Base-by-base conservation (phyloP, 495 filamentous ascomycete species). In the Zalerion maritima region DNA sequence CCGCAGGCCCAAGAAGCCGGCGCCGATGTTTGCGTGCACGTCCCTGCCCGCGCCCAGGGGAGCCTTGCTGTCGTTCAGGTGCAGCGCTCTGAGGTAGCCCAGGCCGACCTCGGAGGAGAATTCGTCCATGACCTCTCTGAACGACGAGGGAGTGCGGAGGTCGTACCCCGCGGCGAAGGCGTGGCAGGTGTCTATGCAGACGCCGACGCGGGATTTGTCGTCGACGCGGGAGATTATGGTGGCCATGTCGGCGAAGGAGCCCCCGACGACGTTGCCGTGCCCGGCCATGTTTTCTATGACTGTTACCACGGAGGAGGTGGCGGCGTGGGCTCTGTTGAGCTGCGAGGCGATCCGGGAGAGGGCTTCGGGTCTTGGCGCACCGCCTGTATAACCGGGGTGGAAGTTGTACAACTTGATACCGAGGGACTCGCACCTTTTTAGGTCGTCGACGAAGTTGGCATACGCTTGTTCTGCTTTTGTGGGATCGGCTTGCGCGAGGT, bases 131-230 rank as follows among this genome's bases (percentile, higher is more conserved):
- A 84, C 83, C 14, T 60, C 48, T 21, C 65, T 56, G 55, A 89
- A 96, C 0, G 82, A 69, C 11, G 65, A 60, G 0, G 80, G 76
- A 0, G 75, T 66, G 32, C 78, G 71, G 20, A 97, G 64, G 54
- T 97, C 89, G 49, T 96, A 91, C 5, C 89, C 89, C 0, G 81
- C 85, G 5, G 85, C 71, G 45, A 94, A 94, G 40, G 83, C 70
- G 58, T 97, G 89, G 57, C 87, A 94, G 3, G 89, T 96, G 47
- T 97, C 89, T 22, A 97, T 71, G 54, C 89, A 97, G 20, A 97
- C 82, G 18, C 89, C 89, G 7, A 97, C 77, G n/a, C 89, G 73
- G 13, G 62, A 46, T 52, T 94, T 93, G 50, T 89, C 67, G 14
- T 80, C 67, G 19, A 94, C 73, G 0, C 67, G 63, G 15, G 61